Evolutionary conservation across 352 stramenopile species (phyloP).

Genomic region (Pelagophyceae sp.): DNA sequence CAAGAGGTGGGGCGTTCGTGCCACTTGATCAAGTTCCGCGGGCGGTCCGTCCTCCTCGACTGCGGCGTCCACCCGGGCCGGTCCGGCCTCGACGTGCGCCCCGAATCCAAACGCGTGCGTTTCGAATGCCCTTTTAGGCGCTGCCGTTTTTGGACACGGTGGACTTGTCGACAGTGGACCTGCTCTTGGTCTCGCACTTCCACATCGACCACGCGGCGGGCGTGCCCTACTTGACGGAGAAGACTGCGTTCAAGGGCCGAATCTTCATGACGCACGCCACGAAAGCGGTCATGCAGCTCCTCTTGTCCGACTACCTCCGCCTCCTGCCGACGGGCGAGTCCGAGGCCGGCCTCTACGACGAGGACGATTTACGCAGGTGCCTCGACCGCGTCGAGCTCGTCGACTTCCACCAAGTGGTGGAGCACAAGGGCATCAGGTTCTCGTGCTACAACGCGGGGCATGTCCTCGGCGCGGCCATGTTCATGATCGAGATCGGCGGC

Average conservation of each 20-base stretch:
- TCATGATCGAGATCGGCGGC: conserved; percentile 94
- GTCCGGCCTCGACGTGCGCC: conserved; percentile 71
- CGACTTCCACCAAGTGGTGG: conserved; percentile 90
- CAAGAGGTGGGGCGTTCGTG: conserved; percentile 99
- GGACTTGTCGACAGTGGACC: conserved; percentile 71
- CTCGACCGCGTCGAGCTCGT: conserved; percentile 96
- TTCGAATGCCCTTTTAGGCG: conserved; percentile 33
- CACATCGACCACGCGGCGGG: conserved; percentile 98
- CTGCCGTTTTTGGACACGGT: conserved; percentile 96
- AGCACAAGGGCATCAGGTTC: conserved; percentile 94
- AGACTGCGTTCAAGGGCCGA: conserved; percentile 89
- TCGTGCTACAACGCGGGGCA: conserved; percentile 97
- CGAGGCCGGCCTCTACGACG: conserved; percentile 46
- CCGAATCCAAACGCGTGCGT: background rate
- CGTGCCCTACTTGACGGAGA: conserved; percentile 97
- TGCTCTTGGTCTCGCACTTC: conserved; percentile 98
- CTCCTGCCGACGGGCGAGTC: conserved; percentile 51
- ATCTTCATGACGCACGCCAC: conserved; percentile 99
- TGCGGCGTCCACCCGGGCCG: conserved; percentile 81
- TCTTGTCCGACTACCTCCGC: conserved; percentile 92
- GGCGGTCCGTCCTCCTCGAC: conserved; percentile 92
- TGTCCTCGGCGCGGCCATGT: conserved; percentile 98
- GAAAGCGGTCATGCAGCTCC: conserved; percentile 94
- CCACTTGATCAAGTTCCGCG: conserved; percentile 97
- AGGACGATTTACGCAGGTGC: conserved; percentile 86